Base-by-base conservation (phyloP, 768 basidiomycete species). In the Kwoniella sp. region DNA sequence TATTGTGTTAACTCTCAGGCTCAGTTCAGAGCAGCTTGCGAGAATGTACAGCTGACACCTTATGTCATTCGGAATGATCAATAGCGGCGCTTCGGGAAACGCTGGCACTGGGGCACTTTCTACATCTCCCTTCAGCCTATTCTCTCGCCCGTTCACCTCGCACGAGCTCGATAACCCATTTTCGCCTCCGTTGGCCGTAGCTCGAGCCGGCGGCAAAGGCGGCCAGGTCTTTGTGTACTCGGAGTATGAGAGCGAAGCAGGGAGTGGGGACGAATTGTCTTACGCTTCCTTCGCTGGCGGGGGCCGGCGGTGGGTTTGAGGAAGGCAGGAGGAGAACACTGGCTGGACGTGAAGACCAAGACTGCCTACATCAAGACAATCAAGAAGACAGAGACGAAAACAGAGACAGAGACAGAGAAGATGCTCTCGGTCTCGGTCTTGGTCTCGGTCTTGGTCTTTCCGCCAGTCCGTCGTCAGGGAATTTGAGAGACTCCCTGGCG, bases 231-330 rank as follows among this genome's bases (percentile, higher is more conserved):
- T 59, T 47, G 74, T 74, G 11, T 80, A 78, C 57, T 55, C 74
- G 26, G 75, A 75, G 13, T 13, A 37, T 22, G 73, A 73, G 23
- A 26, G 11, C 26, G 55, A 20, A 26, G 23, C 11, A 34, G 26
- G 50, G 50, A 23, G 25, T 9, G 58, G 58, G 15, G 50, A 41
- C 20, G 41, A 59, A 2, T 56, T 48, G 47, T 52, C 58, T 57
- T 64, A 62, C 66, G 55, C 67, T 61, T 65, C 74, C 29, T 75
- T 73, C 56, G 76, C 72, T 52, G 78, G 77, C 61, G 78, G 78
- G 51, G 76, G 75, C 66, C 65, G 74, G 68, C 78, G 70, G 78
- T 81, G 79, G 79, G 72, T 79, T 79, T 81, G 79, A 81, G 70
- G 76, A 74, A 70, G 73, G 77, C 75, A 77, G 75, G 74, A 77